Percentiles rank a stretch among this genome's conserved stretches.
These are phyloP conservation scores for Evansstolkia leycettana DNA, from an alignment of 495 filamentous ascomycete species.

Conservation along the genomic window DNA sequence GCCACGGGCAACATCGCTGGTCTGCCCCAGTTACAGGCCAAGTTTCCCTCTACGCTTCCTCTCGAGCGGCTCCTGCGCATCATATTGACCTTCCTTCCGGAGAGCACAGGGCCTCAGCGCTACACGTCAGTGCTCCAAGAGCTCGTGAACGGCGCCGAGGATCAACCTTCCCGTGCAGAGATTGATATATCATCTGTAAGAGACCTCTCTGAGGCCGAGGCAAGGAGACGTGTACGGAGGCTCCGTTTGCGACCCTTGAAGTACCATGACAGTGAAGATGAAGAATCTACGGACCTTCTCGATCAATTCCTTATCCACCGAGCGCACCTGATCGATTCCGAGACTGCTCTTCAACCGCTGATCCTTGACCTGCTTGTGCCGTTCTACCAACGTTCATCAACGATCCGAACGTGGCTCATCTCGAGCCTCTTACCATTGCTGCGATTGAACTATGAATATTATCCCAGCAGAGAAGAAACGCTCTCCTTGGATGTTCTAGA, in stretches of 20 bases:
- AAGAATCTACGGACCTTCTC: conserved; percentile 42
- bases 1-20: conserved; percentile 44
- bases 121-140: conserved; percentile 52
- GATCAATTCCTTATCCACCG: conserved; percentile 65
- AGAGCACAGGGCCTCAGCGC: conserved; percentile 49
- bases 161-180: conserved; percentile 11
- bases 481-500: conserved; percentile 50
- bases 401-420: conserved; percentile 62
- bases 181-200: conserved; percentile 50
- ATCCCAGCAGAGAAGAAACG: conserved; percentile 43
- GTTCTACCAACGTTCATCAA: conserved; percentile 56
- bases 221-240: conserved; percentile 56
- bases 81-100: conserved; percentile 74
- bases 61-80: conserved; percentile 65
- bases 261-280: conserved; percentile 25
- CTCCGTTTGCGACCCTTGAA: conserved; percentile 54
- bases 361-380: conserved; percentile 60
- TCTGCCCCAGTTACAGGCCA: conserved; percentile 48
- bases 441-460: conserved; percentile 75
- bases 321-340: conserved; percentile 61
- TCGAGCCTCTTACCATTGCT: conserved; percentile 68
- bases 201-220: conserved; percentile 49
- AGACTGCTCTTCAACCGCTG: conserved; percentile 64
- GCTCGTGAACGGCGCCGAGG: conserved; percentile 32
- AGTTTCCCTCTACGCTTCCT: conserved; percentile 44